Base-by-base conservation (phyloP, 2,329 filamentous ascomycete genomes). In the Exophiala sp. region DNA sequence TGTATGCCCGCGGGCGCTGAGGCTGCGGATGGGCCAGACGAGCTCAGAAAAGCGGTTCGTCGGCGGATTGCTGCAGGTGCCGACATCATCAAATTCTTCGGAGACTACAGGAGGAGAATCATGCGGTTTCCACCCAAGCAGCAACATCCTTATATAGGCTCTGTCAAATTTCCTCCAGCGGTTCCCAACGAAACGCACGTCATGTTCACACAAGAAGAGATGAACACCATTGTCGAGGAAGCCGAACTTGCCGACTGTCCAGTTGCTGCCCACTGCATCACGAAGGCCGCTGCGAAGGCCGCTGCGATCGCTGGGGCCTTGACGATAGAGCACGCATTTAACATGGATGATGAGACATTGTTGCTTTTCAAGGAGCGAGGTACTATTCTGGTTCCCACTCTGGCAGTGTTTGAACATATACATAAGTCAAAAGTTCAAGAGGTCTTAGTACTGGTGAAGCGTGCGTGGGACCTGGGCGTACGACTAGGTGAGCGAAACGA, bases 71-170 rank as follows among this genome's bases (percentile, higher is more conserved):
- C 70, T 0, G 76, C 73, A 1, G 76, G 76, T 1, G 77, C 76
- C 0, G 77, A 80, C 54, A 55, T 79, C 20, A 69, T 79, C 66
- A 79, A 79, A 64, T 74, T 79, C 62, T 79, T 76, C 52, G 76
- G 73, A 8, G 77, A 80, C 58, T 78, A 78, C 59, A 66, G 73
- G 3, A 68, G 75, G 32, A 69, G 72, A 48, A 65, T 69, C 1
- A 68, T 78, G 67, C 68, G 75, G 3, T 77, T 69, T 40, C 75
- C 75, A 4, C 63, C 55, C 49, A 18, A 12, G 12, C 66, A 36
- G 60, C 66, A 35, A 61, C 63, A 55, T 49, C 53, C 54, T 41
- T 66, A 65, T 12, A 42, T 59, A 6, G 38, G 50, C 2, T 58
- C 64, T 2, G 57, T 75, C 7, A 55, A 61, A 48, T 74, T 74